Conservation (phyloP, 768 basidiomycete species). For the Leccinum olivaceopallidum region DNA sequence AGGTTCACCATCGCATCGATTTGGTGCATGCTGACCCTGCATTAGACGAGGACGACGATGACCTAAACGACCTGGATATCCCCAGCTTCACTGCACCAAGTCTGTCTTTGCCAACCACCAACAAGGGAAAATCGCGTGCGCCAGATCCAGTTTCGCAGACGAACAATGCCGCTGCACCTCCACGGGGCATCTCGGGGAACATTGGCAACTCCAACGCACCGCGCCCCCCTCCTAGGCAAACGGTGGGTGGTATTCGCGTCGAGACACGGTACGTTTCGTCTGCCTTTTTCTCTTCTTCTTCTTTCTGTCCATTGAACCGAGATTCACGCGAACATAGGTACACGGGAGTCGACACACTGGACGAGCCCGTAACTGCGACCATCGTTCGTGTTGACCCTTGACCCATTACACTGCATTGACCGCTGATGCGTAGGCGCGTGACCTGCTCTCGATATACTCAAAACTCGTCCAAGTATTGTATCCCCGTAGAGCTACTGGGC, state of each 20-base stretch:
- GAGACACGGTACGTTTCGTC: constrained; percentile 72
- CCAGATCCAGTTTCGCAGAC: constrained; percentile 52
- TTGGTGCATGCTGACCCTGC: constrained; percentile 5
- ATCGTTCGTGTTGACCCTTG: constrained; percentile 61
- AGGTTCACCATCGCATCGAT: constrained; percentile 6
- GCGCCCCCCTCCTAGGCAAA: constrained; percentile 53
- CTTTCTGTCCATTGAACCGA: background rate
- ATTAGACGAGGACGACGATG: constrained; percentile 70
- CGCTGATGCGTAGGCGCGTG: constrained; percentile 62
- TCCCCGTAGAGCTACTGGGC: constrained; percentile 69
- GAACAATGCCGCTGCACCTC: constrained; percentile 31
- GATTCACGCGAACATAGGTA: constrained; percentile 41
- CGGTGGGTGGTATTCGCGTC: constrained; percentile 81
- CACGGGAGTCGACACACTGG: constrained; percentile 84
- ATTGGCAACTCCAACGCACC: constrained; percentile 56
- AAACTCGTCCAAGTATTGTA: constrained; percentile 95
- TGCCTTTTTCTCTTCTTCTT: background rate
- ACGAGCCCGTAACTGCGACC: constrained; percentile 87
- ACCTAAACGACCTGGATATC: constrained; percentile 79
- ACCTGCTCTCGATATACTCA: constrained; percentile 85
- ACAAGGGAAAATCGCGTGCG: constrained; percentile 76
- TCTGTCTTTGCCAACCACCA: constrained; percentile 43
- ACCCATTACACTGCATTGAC: constrained; percentile 8
- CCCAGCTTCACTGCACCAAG: constrained; percentile 75
- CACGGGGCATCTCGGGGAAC: constrained; percentile 61